These are phyloP conservation scores for Nitzschia sp. DNA, from an alignment of 108 stramenopile species.

Conservation along the genomic window DNA sequence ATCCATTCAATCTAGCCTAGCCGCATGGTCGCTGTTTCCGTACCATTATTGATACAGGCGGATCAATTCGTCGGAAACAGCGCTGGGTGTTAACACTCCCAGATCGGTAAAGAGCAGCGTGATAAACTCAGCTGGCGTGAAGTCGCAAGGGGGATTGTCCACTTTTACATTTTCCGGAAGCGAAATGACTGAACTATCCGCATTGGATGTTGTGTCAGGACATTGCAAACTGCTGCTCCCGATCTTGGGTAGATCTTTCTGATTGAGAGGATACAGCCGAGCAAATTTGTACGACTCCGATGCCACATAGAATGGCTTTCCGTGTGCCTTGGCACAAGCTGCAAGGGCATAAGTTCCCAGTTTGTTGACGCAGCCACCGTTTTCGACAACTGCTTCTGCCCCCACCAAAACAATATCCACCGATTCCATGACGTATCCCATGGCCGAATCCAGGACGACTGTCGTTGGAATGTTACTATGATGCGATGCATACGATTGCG, in stretches of 20 bases:
- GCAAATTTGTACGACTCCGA: constrained; percentile 98
- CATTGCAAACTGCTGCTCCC: constrained; percentile 42
- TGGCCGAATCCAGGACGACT: constrained; percentile 92
- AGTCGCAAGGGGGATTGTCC: constrained; percentile 86
- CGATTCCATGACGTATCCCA: constrained; percentile 93
- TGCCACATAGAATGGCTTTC: constrained; percentile 97
- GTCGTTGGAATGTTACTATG: constrained; percentile 86
- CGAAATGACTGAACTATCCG: constrained; percentile 15
- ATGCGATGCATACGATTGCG: constrained; percentile 57
- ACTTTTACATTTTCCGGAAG: constrained; percentile 65
- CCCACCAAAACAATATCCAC: constrained; percentile 94
- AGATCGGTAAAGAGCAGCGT: constrained; percentile 97
- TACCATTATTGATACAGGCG: constrained; percentile 92
- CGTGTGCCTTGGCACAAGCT: constrained; percentile 79
- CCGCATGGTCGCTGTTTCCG: too few relatives aligned
- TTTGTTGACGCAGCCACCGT: constrained; percentile 96
- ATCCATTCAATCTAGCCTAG: too few relatives aligned
- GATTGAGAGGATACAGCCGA: constrained; percentile 92
- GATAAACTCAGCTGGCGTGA: constrained; percentile 96
- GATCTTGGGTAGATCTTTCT: constrained; percentile 82
- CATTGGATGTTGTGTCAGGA: constrained; percentile 52
- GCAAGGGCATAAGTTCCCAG: constrained; percentile 91
- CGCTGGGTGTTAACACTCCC: constrained; percentile 96
- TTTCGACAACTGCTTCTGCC: constrained; percentile 97
- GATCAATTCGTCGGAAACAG: constrained; percentile 97